phyloP scores from a whole-genome alignment of 139 green algal species.

The Eudorina sp. region DNA sequence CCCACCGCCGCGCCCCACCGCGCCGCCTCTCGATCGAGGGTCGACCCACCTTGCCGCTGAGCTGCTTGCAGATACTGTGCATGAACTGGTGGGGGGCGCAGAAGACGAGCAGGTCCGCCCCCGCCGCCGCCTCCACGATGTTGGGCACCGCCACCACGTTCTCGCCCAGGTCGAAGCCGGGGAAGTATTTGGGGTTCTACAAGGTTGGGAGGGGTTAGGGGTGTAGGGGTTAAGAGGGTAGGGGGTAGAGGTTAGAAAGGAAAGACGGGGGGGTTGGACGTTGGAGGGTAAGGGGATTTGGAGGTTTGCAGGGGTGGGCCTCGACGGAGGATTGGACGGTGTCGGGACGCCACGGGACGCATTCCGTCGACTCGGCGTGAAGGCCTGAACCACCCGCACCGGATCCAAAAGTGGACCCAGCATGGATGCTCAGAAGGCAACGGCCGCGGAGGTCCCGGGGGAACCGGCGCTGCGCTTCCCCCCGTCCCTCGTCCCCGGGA shows the following conservation, averaged over 20 bases:
- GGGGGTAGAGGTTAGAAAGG: neutral
- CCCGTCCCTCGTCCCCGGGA: no score
- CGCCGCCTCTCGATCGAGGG: neutral
- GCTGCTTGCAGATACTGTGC: constrained; percentile 70
- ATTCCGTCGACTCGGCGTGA: no score
- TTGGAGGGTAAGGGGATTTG: neutral
- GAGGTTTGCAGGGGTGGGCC: no score
- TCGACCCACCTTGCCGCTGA: constrained; percentile 39
- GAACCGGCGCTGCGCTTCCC: no score
- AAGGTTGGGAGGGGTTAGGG: neutral
- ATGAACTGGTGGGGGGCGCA: constrained; percentile 78
- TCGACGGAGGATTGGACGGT: no score
- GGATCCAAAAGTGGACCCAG: no score
- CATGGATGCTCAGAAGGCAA: no score
- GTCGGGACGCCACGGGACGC: no score
- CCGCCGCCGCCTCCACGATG: constrained; percentile 62
- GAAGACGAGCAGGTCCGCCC: constrained; percentile 66
- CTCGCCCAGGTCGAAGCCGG: constrained; percentile 60
- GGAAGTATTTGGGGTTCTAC: constrained; percentile 73
- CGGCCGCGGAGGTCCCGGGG: no score
- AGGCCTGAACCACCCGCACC: no score
- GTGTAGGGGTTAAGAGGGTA: neutral
- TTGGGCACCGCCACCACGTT: constrained; percentile 69
- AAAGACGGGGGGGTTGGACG: neutral
- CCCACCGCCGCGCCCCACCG: neutral